Evolutionary conservation across 202 grass and related monocot genomes (phyloP).

Genomic region (Musa balbisiana): DNA sequence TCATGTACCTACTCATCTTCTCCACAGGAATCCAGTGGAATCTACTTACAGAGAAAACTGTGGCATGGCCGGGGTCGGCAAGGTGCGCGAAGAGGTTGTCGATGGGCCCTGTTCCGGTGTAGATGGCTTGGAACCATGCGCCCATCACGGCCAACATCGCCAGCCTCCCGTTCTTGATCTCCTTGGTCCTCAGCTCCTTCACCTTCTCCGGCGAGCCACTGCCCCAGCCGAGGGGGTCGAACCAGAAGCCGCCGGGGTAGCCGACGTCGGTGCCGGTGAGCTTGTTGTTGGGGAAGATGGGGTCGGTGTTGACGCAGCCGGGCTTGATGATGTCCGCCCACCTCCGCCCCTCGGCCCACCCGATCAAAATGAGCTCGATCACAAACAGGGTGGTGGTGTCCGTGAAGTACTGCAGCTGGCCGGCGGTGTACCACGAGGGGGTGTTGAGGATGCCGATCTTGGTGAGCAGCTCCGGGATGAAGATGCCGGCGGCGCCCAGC

Average conservation of each 20-base stretch:
- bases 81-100: constrained; percentile 99
- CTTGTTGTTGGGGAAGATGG: constrained; percentile 97
- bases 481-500: constrained; percentile 95
- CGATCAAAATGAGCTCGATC: constrained; percentile 87
- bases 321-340: constrained; percentile 99
- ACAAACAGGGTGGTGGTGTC: constrained; percentile 99
- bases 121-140: constrained; percentile 93
- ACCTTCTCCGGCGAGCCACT: constrained; percentile 69
- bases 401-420: constrained; percentile 83
- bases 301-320: constrained; percentile 89
- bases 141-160: constrained; percentile 99
- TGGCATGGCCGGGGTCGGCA: constrained; percentile 83
- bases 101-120: constrained; percentile 92
- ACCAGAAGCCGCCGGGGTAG: constrained; percentile 96
- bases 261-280: constrained; percentile 95
- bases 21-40: not conserved
- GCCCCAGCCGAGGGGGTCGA: constrained; percentile 89
- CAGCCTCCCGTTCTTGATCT: constrained; percentile 94
- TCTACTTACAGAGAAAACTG: constrained; percentile 67
- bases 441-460: constrained; percentile 96
- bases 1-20: not conserved
- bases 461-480: constrained; percentile 94
- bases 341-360: constrained; percentile 90
- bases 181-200: constrained; percentile 92
- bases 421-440: constrained; percentile 88